Evolutionary conservation across 1,284 basidiomycete genomes (phyloP).

Genomic region (Gymnopus androsaceus): DNA sequence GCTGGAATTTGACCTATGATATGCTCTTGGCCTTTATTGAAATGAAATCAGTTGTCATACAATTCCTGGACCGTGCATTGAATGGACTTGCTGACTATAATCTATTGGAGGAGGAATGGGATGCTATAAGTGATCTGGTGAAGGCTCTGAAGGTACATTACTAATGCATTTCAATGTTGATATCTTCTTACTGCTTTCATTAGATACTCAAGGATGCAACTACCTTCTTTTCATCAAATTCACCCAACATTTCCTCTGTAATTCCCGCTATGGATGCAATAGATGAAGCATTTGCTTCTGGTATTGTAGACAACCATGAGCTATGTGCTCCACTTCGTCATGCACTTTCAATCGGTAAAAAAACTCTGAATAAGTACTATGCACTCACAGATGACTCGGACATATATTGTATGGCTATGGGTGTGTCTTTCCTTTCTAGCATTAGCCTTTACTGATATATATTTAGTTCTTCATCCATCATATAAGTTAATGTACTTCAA

Average conservation of each 20-base stretch:
- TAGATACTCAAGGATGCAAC: slow-evolving; percentile 18
- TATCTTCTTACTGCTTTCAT: neutral
- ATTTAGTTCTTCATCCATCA: neutral
- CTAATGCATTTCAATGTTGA: neutral
- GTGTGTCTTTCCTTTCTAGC: slow-evolving; percentile 8
- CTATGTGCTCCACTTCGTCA: neutral
- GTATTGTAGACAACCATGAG: neutral
- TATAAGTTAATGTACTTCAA: slow-evolving; percentile 2
- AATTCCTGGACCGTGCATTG: neutral
- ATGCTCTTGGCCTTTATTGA: neutral
- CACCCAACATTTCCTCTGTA: slow-evolving; percentile 13
- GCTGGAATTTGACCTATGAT: neutral
- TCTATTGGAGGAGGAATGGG: neutral
- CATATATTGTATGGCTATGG: slow-evolving; percentile 19
- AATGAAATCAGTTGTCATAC: neutral
- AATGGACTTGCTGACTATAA: neutral
- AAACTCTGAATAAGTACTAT: slow-evolving; percentile 18
- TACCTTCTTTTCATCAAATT: slow-evolving; percentile 10
- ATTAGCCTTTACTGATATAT: neutral
- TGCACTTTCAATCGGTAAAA: slow-evolving; percentile 12
- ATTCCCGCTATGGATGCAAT: slow-evolving; percentile 15
- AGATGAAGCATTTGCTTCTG: slow-evolving; percentile 10
- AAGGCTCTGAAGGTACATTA: neutral
- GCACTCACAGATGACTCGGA: slow-evolving; percentile 15
- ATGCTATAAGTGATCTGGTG: neutral